Evolutionary conservation across 2,329 filamentous ascomycete genomes (phyloP).

Genomic region (Colletotrichum simmondsii): DNA sequence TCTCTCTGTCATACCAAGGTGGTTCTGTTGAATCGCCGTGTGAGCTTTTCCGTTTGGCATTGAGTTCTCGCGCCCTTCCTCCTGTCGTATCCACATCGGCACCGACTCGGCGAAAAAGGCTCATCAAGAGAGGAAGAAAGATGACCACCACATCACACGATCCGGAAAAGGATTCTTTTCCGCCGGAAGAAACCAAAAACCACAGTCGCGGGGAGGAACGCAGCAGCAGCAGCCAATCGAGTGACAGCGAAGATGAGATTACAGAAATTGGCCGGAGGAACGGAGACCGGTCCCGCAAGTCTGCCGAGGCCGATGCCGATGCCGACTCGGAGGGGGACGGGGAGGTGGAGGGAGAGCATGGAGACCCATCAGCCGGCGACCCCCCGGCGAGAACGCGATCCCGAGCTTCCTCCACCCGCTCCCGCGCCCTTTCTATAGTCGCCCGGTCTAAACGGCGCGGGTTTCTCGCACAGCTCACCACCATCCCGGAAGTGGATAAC

Average conservation of each 20-base stretch:
- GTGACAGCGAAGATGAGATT: constrained; percentile 28
- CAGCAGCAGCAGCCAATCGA: constrained; percentile 10
- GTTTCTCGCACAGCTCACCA: constrained; percentile 74
- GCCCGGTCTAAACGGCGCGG: constrained; percentile 70
- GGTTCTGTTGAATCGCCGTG: neutral
- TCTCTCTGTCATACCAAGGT: neutral
- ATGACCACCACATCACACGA: constrained; percentile 19
- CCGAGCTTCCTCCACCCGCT: constrained; percentile 51
- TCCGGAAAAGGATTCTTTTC: constrained; percentile 31
- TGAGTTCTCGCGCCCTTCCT: neutral
- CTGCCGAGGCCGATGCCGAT: constrained; percentile 2
- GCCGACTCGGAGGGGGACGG: neutral
- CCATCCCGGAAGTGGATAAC: constrained; percentile 83
- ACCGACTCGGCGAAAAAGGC: constrained; percentile 23
- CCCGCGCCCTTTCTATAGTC: constrained; percentile 51
- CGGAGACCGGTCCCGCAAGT: constrained; percentile 13
- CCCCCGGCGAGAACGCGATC: constrained; percentile 40
- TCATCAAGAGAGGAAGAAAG: neutral
- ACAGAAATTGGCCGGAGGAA: constrained; percentile 16
- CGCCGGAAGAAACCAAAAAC: constrained; percentile 5
- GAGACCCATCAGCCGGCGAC: constrained; percentile 12
- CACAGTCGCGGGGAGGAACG: constrained; percentile 1
- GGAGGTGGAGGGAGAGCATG: neutral
- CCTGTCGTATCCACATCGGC: constrained; percentile 2
- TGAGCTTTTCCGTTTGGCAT: neutral